Evolutionary conservation across 495 filamentous ascomycete species (phyloP).

Genomic region (Penicillium odoratum): DNA sequence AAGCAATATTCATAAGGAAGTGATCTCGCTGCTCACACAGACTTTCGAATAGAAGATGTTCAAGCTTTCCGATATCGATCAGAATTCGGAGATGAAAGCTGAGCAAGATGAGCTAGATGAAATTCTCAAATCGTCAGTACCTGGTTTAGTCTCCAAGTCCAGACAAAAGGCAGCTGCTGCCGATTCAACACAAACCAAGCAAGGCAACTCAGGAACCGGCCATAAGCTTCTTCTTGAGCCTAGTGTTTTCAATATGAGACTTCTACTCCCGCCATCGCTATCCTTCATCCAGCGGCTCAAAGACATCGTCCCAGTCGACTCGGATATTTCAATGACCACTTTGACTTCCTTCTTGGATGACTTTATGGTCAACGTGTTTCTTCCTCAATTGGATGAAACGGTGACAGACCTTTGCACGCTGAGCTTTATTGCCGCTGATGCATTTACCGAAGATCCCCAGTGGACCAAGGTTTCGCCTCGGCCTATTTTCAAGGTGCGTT

Average conservation of each 20-base stretch:
- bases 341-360: constrained; percentile 96
- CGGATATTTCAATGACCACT: constrained; percentile 82
- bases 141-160: constrained; percentile 83
- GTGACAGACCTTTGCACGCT: constrained; percentile 82
- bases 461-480: constrained; percentile 76
- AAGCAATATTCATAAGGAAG: neutral
- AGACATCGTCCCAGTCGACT: constrained; percentile 80
- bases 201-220: constrained; percentile 60
- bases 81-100: constrained; percentile 67
- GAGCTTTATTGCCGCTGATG: constrained; percentile 78
- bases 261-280: constrained; percentile 89
- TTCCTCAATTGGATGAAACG: constrained; percentile 94
- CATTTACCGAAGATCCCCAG: constrained; percentile 82
- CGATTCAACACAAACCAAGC: constrained; percentile 38
- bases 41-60: constrained; percentile 67
- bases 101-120: constrained; percentile 89
- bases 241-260: constrained; percentile 96
- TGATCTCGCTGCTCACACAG: constrained; percentile 22
- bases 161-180: constrained; percentile 42
- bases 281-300: constrained; percentile 89
- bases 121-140: constrained; percentile 87
- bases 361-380: constrained; percentile 97
- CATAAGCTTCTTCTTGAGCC: constrained; percentile 92
- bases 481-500: constrained; percentile 75
- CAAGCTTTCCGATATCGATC: constrained; percentile 81